Conservation (phyloP, 1,139 yeast species). For the Candida labiduridarum region DNA sequence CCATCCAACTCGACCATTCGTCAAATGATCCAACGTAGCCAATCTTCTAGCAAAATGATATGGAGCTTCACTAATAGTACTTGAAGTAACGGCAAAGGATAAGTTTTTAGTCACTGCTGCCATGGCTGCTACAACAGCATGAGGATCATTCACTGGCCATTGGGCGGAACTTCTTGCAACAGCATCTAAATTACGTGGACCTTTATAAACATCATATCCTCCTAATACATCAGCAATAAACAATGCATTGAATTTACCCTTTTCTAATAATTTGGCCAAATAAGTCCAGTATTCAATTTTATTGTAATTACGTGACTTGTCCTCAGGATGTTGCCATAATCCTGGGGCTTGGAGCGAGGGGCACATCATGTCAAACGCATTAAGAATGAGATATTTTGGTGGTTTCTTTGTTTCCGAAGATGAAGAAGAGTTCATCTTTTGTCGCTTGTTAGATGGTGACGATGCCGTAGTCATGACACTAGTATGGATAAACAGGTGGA, state of each 20-base stretch:
- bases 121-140: constrained; percentile 42
- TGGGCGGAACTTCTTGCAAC: constrained; percentile 43
- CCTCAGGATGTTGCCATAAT: constrained; percentile 45
- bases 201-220: constrained; percentile 42
- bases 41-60: constrained; percentile 44
- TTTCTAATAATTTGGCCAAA: constrained; percentile 44
- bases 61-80: constrained; percentile 46
- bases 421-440: neutral
- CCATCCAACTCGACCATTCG: constrained; percentile 48
- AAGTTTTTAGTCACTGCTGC: constrained; percentile 41
- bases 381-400: constrained; percentile 22
- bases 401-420: neutral
- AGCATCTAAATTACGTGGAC: constrained; percentile 34
- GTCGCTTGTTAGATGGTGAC: neutral
- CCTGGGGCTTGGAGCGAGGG: constrained; percentile 41
- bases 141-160: constrained; percentile 39
- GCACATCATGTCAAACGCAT: constrained; percentile 42
- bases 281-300: constrained; percentile 48
- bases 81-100: constrained; percentile 40
- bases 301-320: constrained; percentile 32
- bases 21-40: constrained; percentile 42
- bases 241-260: constrained; percentile 44
- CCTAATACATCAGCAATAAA: constrained; percentile 51
- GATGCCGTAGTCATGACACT: neutral
- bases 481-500: too few species aligned